Evolutionary conservation across 2,329 filamentous ascomycete species (phyloP), one percentile per base, ranked within the genome.

Genomic region (Botrytis deweyae): DNA sequence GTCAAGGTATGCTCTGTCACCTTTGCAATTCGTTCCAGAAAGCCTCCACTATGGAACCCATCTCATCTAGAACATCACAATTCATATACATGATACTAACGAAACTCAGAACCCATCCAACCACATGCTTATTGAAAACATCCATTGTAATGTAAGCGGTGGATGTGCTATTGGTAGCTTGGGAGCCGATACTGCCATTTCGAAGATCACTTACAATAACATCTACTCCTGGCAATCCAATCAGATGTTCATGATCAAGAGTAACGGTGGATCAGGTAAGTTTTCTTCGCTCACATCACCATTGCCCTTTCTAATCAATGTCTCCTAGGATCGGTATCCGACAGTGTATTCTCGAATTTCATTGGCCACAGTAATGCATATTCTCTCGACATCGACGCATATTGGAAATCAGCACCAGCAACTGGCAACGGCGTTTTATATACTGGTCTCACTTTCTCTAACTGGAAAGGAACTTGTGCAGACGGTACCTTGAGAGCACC

Each of bases 171-270:
- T 90, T 77, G 88, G 88, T 49, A 89, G 87, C 3, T 83, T 90
- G 3, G 85, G 83, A 5, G 79, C 81, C 10, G 84, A 84, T 73
- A 86, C 82, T 25, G 83, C 85, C 74, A 86, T 90, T 79, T 85
- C 84, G 52, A 82, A 88, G 72, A 83, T 90, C 74, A 80, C 82
- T 38, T 90, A 90, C 81, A 83, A 84, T 78, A 88, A 90, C 78
- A 79, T 90, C 25, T 72, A 72, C 52, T 62, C 64, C 46, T 72
- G 71, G 71, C 63, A 72, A 72, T 72, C 71, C 10, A 90, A 90
- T 83, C 87, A 90, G 78, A 89, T 90, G 88, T 85, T 86, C 80
- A 88, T 89, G 87, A 85, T 90, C 82, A 90, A 90, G 81, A 86
- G 85, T 72, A 87, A 89, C 77, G 88, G 88, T 46, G 88, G 88